Evolutionary conservation across 768 basidiomycete species (phyloP), one percentile per base, ranked within the genome.

Genomic region (Amanita thiersii): DNA sequence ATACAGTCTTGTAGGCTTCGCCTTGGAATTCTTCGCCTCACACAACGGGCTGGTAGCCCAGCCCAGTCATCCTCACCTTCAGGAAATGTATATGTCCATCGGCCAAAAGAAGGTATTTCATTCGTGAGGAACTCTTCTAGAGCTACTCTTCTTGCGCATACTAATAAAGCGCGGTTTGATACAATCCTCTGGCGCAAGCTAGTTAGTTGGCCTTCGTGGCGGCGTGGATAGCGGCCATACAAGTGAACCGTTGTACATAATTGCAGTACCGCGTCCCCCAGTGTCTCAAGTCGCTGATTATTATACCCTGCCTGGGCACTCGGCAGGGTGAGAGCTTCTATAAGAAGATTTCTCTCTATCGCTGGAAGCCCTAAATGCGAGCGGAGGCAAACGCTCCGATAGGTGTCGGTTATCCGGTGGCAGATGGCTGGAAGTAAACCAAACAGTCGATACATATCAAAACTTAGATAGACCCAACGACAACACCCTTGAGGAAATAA

Each of bases 281-380:
- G 65, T 0, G 88, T 91, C 57, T 94, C 91, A 42, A 93, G 57
- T 0, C 86, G 77, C 52, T 94, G 87, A 48, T 92, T 93, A 58
- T 72, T 86, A 62, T 76, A 88, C 6, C 73, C 71, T 5, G 76
- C 70, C 24, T 53, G 54, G 4, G 81, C 71, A 25, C 69, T 68
- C 1, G 90, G 91, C 8, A 89, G 63, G 1, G 86, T 89, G 17
- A 86, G 69, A 4, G 86, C 86, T 53, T 90, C 81, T 2, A 79
- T 66, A 33, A 90, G 67, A 5, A 76, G 63, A 29, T 76, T 63
- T 25, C 73, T 69, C 1, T 56, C 49, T 37, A 90, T 74, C 1
- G 70, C 59, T 2, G 86, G 84, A 15, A 91, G 66, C 8, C 68
- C 65, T 23, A 90, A 70, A 30, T 72, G 67, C 11, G 65, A 37